phyloP scores from a whole-genome alignment of 805 yeast genomes.

The Candida ulmi region DNA sequence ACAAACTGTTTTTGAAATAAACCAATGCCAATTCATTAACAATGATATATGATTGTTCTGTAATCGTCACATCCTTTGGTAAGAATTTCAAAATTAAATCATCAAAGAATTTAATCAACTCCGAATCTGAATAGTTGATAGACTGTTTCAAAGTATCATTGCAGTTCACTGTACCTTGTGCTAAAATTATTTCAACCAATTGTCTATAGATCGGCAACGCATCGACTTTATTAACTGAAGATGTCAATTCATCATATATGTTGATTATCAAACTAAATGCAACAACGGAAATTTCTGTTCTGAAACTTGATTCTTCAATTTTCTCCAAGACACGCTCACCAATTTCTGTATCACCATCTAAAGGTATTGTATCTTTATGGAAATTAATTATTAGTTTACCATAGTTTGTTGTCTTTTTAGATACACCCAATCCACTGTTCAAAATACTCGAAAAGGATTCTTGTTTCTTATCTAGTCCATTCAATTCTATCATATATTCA shows the following conservation, averaged over 20 bases:
- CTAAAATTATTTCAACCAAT: neutral
- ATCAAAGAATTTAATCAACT: slow-evolving; percentile 3
- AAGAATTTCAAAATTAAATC: slow-evolving; percentile 8
- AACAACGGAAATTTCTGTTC: slow-evolving; percentile 15
- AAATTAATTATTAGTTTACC: slow-evolving; percentile 19
- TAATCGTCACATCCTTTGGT: slow-evolving; percentile 5
- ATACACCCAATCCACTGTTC: slow-evolving; percentile 7
- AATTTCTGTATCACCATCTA: neutral
- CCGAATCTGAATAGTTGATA: neutral
- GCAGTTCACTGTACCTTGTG: neutral
- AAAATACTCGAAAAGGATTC: slow-evolving; percentile 16
- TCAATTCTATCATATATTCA: slow-evolving; percentile 18
- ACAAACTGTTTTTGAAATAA: slow-evolving; percentile 17
- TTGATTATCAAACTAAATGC: slow-evolving; percentile 10
- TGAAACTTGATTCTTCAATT: slow-evolving; percentile 13
- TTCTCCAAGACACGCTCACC: slow-evolving; percentile 8
- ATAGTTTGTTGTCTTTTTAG: slow-evolving; percentile 7
- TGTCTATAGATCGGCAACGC: slow-evolving; percentile 3
- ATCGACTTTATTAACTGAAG: neutral
- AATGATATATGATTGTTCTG: slow-evolving; percentile 4
- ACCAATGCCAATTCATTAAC: slow-evolving; percentile 15
- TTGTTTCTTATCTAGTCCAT: slow-evolving; percentile 19
- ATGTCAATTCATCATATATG: slow-evolving; percentile 7
- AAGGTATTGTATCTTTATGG: slow-evolving; percentile 2
- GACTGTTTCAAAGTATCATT: slow-evolving; percentile 3